Percentiles rank a stretch among this genome's conserved stretches.
phyloP scores from a whole-genome alignment of 1,284 basidiomycete genomes.

The Paramarasmius palmivorus region DNA sequence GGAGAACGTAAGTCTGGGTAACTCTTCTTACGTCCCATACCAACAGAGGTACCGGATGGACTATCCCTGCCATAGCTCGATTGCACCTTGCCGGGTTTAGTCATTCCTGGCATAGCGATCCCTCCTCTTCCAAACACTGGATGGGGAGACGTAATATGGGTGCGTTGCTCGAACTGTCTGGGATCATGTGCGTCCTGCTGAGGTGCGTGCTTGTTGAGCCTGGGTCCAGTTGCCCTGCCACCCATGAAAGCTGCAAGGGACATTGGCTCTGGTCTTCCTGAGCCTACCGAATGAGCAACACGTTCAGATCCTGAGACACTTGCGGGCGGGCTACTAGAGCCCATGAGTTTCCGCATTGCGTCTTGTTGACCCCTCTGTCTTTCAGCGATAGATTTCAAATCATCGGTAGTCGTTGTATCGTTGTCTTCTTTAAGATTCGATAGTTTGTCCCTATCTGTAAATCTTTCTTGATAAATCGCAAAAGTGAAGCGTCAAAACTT shows the following conservation, averaged over 20 bases:
- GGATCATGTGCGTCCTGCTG: constrained; percentile 68
- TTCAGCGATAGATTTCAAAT: constrained; percentile 30
- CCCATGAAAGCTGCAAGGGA: constrained; percentile 81
- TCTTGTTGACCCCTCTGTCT: constrained; percentile 45
- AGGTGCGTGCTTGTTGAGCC: constrained; percentile 67
- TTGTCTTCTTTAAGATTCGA: constrained; percentile 16
- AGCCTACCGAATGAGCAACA: constrained; percentile 16
- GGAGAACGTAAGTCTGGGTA: no score
- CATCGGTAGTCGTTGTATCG: constrained; percentile 24
- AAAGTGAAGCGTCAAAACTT: background rate
- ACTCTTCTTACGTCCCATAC: no score
- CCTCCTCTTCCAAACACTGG: constrained; percentile 74
- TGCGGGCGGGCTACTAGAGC: constrained; percentile 17
- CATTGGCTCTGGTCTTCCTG: constrained; percentile 39
- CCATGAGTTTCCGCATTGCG: constrained; percentile 42
- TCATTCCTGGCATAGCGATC: constrained; percentile 72
- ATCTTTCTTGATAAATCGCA: background rate
- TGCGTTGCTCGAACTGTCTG: constrained; percentile 65
- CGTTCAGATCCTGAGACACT: constrained; percentile 12
- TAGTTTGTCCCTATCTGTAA: constrained; percentile 3
- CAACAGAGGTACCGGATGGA: no score
- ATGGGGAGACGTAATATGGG: constrained; percentile 53
- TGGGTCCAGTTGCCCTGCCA: constrained; percentile 68
- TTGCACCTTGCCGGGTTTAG: constrained; percentile 14
- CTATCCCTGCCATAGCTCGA: no score